Conservation (phyloP, 176 grass and related monocot species). For the Alloteropsis semialata region DNA sequence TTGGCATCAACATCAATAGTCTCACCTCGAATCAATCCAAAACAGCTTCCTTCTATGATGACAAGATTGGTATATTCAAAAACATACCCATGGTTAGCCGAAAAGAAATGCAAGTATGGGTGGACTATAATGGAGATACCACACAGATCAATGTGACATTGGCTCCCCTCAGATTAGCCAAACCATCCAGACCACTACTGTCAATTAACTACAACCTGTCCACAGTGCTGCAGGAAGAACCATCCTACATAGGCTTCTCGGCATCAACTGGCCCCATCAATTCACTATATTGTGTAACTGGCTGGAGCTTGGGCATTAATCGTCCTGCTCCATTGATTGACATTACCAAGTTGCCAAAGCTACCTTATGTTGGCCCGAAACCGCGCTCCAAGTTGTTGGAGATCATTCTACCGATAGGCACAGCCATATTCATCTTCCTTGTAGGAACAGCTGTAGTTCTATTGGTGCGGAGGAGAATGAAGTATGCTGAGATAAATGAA, state of each 20-base stretch:
- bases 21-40: not conserved
- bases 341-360: not conserved
- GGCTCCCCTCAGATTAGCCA: not conserved
- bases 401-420: conserved; percentile 8
- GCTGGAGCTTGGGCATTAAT: conserved; percentile 34
- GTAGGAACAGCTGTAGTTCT: not conserved
- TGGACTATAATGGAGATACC: conserved; percentile 16
- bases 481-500: conserved; percentile 15
- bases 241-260: conserved; percentile 26
- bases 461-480: not conserved
- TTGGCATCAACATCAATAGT: conserved; percentile 21
- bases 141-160: conserved; percentile 16
- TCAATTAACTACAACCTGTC: conserved; percentile 10
- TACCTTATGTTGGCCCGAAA: not conserved
- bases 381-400: conserved; percentile 1
- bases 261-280: conserved; percentile 24
- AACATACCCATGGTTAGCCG: conserved; percentile 8
- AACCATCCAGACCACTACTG: not conserved
- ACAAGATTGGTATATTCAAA: not conserved
- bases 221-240: conserved; percentile 7
- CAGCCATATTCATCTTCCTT: conserved; percentile 1
- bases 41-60: conserved; percentile 8
- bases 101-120: conserved; percentile 28
- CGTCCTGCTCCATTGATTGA: conserved; percentile 6
- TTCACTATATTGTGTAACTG: conserved; percentile 13